Evolutionary conservation across 2,329 filamentous ascomycete species (phyloP).

Genomic region (Leptographium galeiforme): DNA sequence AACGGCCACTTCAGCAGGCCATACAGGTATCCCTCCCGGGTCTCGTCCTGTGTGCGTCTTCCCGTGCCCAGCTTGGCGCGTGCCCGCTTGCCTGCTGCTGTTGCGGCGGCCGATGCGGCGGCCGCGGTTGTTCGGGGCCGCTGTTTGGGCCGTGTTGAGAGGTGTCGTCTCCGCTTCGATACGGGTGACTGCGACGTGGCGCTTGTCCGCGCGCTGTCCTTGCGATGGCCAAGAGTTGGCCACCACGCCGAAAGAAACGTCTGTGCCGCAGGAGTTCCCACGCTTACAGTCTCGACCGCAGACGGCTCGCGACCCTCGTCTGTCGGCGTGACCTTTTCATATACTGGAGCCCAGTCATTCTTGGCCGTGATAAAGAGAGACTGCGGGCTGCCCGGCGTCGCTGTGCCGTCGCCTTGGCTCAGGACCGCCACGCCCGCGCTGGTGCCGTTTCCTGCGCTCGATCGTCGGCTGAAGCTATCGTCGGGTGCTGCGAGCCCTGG

Average conservation of each 20-base stretch:
- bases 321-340: slow-evolving; percentile 43
- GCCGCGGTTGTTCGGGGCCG: slow-evolving; percentile 9
- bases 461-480: slow-evolving; percentile 23
- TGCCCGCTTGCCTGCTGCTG: slow-evolving; percentile 17
- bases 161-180: background rate
- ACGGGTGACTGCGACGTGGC: background rate
- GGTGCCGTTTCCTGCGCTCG: background rate
- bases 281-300: background rate
- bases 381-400: slow-evolving; percentile 15
- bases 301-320: background rate
- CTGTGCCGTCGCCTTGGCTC: slow-evolving; percentile 3
- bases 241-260: background rate
- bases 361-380: slow-evolving; percentile 67
- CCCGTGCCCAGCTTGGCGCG: slow-evolving; percentile 17
- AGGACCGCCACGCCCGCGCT: background rate
- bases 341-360: slow-evolving; percentile 90
- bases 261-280: background rate
- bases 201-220: background rate
- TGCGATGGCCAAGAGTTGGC: background rate
- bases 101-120: slow-evolving; percentile 6
- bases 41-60: slow-evolving; percentile 70
- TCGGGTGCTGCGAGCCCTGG: slow-evolving; percentile 25
- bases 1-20: slow-evolving; percentile 84
- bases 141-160: slow-evolving; percentile 18
- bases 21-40: slow-evolving; percentile 85